phyloP scores from a whole-genome alignment of 2,329 filamentous ascomycete species.

The Lachnellula arida region DNA sequence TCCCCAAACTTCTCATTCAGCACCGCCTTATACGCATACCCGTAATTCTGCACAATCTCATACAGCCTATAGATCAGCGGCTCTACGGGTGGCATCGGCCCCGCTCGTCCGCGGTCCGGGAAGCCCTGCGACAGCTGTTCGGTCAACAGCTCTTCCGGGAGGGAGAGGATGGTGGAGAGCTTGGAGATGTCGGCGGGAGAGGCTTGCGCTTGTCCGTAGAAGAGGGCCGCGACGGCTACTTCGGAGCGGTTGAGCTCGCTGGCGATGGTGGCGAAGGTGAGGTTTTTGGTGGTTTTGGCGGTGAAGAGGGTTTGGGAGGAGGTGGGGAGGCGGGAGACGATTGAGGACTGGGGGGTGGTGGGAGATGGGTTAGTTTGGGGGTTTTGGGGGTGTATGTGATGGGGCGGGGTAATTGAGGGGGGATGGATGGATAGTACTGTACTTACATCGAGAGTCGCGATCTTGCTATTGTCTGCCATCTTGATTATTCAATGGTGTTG shows the following conservation, averaged over 20 bases:
- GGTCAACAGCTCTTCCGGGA: conserved; percentile 53
- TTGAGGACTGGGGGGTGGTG: conserved; percentile 47
- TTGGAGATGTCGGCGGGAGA: conserved; percentile 63
- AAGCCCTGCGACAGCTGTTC: conserved; percentile 65
- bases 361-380: conserved; percentile 1
- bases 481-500: background rate
- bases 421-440: too few relatives aligned
- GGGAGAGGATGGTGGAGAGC: conserved; percentile 60
- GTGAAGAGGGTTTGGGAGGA: conserved; percentile 72
- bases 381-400: too few relatives aligned
- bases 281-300: conserved; percentile 69
- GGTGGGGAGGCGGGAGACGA: conserved; percentile 63
- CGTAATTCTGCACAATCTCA: conserved; percentile 95
- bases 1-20: conserved; percentile 93
- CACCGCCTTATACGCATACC: conserved; percentile 91
- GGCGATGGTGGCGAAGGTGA: conserved; percentile 77
- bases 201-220: conserved; percentile 82
- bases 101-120: conserved; percentile 73
- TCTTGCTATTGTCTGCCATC: conserved; percentile 20
- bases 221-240: conserved; percentile 83
- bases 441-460: conserved; percentile 21
- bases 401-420: conserved; percentile 15
- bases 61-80: conserved; percentile 86
- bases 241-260: conserved; percentile 72
- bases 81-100: conserved; percentile 80